Evolutionary conservation across 495 filamentous ascomycete species (phyloP), one percentile per base, ranked within the genome.

Genomic region (Hypoxylon trugodes): DNA sequence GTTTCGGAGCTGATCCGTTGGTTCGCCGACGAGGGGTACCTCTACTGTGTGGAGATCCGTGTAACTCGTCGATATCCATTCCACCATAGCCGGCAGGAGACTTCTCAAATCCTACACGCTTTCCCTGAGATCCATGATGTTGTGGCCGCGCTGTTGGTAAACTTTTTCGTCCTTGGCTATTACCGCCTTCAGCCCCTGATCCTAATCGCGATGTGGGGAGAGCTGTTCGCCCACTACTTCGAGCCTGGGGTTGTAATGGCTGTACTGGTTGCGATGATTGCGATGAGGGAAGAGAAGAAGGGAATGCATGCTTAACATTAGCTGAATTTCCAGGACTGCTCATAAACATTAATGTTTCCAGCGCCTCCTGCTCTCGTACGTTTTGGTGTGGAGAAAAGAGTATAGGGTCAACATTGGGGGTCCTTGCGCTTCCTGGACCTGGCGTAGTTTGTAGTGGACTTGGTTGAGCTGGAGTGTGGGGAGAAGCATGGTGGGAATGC

Each of bases 321-420:
- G 82, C 83, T 2, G 90, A 89, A 69, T 92, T 90, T 9, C 86
- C 88, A 0, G 92, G 92, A 62, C 90, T 93, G 55, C 89, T 90
- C 90, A 96, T 92, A 75, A 92, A 93, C 16, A 96, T 78, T 19
- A 96, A 76, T 0, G 89, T 90, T 68, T 96, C 92, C 18, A 96
- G 87, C n/a, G 91, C 92, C 64, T 95, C 92, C 66, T 92, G 86
- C 67, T 96, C 92, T 67, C 89, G 87, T 1, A 77, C 73, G 19
- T 80, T 81, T 33, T 77, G 77, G 51, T 80, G 78, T 0, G 79
- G 79, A 8, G 80, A 80, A 40, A 78, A 80, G 4, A 79, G 59
- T 16, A 84, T 80, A 13, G 88, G 86, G 52, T 90, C 90, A 35
- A 87, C 80, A 33, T 83, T 85, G 9, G 87, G 85, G 9, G 85